Evolutionary conservation across 164 flowering plant species (phyloP).

Genomic region (Vitis cinerea): DNA sequence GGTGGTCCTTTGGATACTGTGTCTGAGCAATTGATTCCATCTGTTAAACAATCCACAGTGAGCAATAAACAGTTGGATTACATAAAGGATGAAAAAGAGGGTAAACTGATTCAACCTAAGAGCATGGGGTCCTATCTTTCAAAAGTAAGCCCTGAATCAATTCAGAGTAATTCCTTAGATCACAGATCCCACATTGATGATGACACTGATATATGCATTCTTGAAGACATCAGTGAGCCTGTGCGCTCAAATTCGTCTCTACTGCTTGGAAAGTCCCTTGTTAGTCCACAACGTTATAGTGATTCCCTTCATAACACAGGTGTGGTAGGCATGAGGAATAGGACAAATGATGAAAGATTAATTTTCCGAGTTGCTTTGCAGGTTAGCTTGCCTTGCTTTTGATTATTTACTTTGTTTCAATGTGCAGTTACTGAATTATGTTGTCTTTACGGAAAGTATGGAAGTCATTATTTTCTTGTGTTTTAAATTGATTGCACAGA

Average conservation of each 20-base stretch:
- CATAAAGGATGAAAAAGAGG: slow-evolving; percentile 27
- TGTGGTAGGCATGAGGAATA: slow-evolving; percentile 30
- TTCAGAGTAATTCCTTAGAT: slow-evolving; percentile 30
- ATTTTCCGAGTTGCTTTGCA: slow-evolving; percentile 57
- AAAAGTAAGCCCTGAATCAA: slow-evolving; percentile 33
- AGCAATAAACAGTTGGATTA: slow-evolving; percentile 18
- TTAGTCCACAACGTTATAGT: slow-evolving; percentile 25
- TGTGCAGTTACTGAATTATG: not conserved
- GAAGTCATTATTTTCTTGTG: not conserved
- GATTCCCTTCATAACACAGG: slow-evolving; percentile 31
- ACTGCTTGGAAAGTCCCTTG: slow-evolving; percentile 20
- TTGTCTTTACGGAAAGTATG: not conserved
- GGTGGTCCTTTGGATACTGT: slow-evolving; percentile 10
- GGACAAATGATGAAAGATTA: slow-evolving; percentile 44
- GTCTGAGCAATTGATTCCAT: slow-evolving; percentile 10
- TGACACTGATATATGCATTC: slow-evolving; percentile 66
- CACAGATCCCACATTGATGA: slow-evolving; percentile 32
- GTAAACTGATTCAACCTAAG: slow-evolving; percentile 14
- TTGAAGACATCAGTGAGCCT: slow-evolving; percentile 67
- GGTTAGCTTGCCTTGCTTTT: slow-evolving; percentile 34
- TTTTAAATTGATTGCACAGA: not conserved
- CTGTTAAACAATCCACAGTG: slow-evolving; percentile 7
- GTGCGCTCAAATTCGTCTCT: slow-evolving; percentile 22
- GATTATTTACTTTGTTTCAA: not conserved
- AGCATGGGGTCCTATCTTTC: slow-evolving; percentile 19